Evolutionary conservation across 2,329 filamentous ascomycete species (phyloP).

Genomic region (Botrytis sinoallii): DNA sequence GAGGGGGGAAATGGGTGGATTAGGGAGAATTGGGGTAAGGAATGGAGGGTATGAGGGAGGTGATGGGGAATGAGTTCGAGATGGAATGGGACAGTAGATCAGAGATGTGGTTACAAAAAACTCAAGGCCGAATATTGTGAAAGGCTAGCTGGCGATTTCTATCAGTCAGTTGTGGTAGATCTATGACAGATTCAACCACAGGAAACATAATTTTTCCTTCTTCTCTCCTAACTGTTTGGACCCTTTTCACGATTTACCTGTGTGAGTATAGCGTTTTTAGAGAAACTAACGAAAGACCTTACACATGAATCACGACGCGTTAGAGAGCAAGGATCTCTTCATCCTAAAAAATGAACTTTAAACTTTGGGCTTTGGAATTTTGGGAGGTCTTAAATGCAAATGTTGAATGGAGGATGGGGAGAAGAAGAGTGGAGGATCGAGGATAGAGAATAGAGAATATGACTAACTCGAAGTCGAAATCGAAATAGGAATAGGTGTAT

Average conservation of each 20-base stretch:
- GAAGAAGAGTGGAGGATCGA: neutral
- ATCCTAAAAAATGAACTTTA: neutral
- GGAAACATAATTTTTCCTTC: conserved; percentile 15
- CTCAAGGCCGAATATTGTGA: conserved; percentile 20
- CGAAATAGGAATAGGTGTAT: neutral
- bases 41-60: neutral
- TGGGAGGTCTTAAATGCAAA: neutral
- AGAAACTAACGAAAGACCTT: neutral
- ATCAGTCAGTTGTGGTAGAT: conserved; percentile 19
- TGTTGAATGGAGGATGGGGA: neutral
- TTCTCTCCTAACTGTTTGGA: neutral
- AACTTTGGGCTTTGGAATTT: neutral
- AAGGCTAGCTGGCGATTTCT: conserved; percentile 20
- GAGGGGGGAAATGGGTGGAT: neutral
- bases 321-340: conserved; percentile 1
- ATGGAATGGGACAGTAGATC: conserved; percentile 16
- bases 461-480: neutral
- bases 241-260: neutral
- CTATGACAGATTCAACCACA: conserved; percentile 12
- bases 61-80: conserved; percentile 35
- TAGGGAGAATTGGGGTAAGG: neutral
- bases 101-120: conserved; percentile 13
- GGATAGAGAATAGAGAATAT: neutral
- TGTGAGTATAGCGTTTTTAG: neutral
- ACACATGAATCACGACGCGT: neutral